Evolutionary conservation across 139 green algal genomes (phyloP), one percentile per base, ranked within the genome.

Genomic region (Chlamydomonas schloesseri): DNA sequence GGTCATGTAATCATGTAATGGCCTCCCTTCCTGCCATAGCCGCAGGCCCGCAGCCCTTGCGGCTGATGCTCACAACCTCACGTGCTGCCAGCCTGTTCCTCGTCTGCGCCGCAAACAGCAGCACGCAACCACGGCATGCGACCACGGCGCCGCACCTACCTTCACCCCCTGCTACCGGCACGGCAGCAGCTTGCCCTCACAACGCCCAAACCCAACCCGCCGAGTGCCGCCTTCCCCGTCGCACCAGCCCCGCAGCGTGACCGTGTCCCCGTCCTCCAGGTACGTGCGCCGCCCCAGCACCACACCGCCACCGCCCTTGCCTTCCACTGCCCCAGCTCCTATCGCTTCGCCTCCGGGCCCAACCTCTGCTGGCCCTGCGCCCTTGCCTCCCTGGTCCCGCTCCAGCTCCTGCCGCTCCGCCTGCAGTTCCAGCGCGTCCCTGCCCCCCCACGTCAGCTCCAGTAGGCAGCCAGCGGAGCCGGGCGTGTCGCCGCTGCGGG

Each of bases 191-290:
- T 62, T 84, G 0, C 95, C 96, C 29, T 78, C 85, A 89, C 95
- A 98, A 60, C 94, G 78, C 4, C 96, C 96, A 93, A 98, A 98
- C 0, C 96, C 96, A n/a, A 98, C 82, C 0, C 93, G 74, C 18
- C 75, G 88, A 24, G 91, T 90, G 17, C 74, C 81, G 20, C 90
- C 87, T 14, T 57, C 57, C 36, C 33, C 88, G 47, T 90, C 86
- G 68, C 95, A 97, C 57, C 74, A 91, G 2, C 94, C 96, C 24
- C 79, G 90, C 71, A 99, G 71, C 13, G 93, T 88, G 33, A 99
- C 94, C n/a, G 58, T 84, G 81, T 99, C 96, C 1, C 96, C 96
- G 81, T 99, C 94, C 69, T 92, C 18, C 65, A 99, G 82, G 74
- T 94, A 98, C 10, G 29, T 87, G 0, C 95, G 42, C 42, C 42